Evolutionary conservation across 192 early-diverging fungal species (phyloP).

Genomic region (Coemansia sp.): DNA sequence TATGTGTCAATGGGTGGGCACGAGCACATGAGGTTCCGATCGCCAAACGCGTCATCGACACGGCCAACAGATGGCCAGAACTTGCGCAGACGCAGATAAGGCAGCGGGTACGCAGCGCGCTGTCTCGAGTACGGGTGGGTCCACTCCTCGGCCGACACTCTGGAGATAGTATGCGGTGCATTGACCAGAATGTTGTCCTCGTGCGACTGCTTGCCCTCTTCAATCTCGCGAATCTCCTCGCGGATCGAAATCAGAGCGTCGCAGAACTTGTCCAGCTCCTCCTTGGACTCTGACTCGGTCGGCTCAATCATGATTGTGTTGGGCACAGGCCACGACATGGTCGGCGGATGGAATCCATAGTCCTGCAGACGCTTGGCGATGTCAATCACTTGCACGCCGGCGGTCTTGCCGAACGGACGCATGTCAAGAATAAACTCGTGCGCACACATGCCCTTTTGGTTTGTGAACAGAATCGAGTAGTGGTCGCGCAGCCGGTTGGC

Average conservation of each 20-base stretch:
- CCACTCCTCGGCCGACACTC: slow-evolving; percentile 81
- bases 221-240: slow-evolving; percentile 84
- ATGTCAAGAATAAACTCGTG: slow-evolving; percentile 99
- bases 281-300: slow-evolving; percentile 92
- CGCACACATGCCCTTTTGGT: slow-evolving; percentile 93
- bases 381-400: slow-evolving; percentile 90
- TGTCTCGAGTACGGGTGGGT: slow-evolving; percentile 82
- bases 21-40: slow-evolving; percentile 91
- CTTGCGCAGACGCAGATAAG: slow-evolving; percentile 81
- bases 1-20: slow-evolving; percentile 93
- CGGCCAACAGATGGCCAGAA: slow-evolving; percentile 96
- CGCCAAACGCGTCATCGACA: slow-evolving; percentile 94
- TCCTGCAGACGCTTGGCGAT: slow-evolving; percentile 99
- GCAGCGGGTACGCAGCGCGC: slow-evolving; percentile 88
- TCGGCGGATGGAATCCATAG: slow-evolving; percentile 98
- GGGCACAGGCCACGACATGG: slow-evolving; percentile 99
- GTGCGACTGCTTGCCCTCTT: slow-evolving; percentile 80
- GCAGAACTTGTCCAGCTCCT: slow-evolving; percentile 95
- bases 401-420: slow-evolving; percentile 76
- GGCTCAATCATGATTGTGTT: slow-evolving; percentile 99
- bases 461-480: slow-evolving; percentile 91
- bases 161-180: slow-evolving; percentile 84
- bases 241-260: slow-evolving; percentile 98
- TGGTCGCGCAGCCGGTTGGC: slow-evolving; percentile 82
- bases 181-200: slow-evolving; percentile 85